phyloP scores from a whole-genome alignment of 345 rosid genomes.

The Euphorbia tirucalli region DNA sequence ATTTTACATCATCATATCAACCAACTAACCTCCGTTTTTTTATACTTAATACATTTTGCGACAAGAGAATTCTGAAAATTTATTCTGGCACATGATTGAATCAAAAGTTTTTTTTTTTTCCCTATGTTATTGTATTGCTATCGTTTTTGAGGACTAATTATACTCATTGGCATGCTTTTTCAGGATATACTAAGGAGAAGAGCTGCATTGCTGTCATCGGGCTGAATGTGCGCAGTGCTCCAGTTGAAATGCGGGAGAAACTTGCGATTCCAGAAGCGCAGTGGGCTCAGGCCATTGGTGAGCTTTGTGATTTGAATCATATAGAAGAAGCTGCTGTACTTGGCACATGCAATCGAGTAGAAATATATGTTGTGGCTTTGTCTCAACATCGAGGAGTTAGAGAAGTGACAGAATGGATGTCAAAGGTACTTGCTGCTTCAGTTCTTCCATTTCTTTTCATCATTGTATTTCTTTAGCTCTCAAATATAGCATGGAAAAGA shows the following conservation, averaged over 20 bases:
- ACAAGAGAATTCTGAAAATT: no score
- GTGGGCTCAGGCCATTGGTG: slow-evolving; percentile 24
- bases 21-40: no score
- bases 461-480: slow-evolving; percentile 1
- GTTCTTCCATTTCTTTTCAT: neutral
- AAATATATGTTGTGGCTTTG: slow-evolving; percentile 26
- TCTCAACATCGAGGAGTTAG: slow-evolving; percentile 31
- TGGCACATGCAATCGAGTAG: slow-evolving; percentile 29
- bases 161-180: neutral
- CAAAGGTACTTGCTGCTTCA: slow-evolving; percentile 15
- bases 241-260: slow-evolving; percentile 26
- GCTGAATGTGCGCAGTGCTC: slow-evolving; percentile 21
- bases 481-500: neutral
- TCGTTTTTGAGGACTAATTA: neutral
- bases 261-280: slow-evolving; percentile 29
- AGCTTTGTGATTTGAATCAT: slow-evolving; percentile 24
- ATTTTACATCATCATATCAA: no score
- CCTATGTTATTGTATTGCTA: neutral
- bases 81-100: neutral
- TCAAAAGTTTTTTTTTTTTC: neutral
- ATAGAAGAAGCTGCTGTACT: slow-evolving; percentile 31
- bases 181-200: slow-evolving; percentile 28
- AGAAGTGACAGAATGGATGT: slow-evolving; percentile 35
- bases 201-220: slow-evolving; percentile 25
- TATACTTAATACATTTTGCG: no score